Conservation (phyloP, 257 asterid genomes). For the Paraleonurus japonicus region DNA sequence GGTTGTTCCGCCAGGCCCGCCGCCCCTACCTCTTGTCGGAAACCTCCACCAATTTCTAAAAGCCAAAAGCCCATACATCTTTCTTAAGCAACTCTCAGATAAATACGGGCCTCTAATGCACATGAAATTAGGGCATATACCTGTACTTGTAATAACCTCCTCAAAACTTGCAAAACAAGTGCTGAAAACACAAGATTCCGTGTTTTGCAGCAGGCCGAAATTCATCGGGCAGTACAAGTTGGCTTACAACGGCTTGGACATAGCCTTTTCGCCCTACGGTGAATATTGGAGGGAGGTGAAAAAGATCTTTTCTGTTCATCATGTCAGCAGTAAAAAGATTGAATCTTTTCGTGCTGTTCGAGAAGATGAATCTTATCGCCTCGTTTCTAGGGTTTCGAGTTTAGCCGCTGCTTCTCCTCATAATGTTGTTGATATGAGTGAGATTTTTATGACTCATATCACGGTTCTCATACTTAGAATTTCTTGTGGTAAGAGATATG, state of each 20-base stretch:
- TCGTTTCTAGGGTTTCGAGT: background rate
- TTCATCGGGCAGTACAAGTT: background rate
- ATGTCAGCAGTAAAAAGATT: background rate
- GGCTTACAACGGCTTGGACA: background rate
- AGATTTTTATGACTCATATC: background rate
- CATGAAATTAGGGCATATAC: conserved; percentile 1
- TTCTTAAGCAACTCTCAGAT: background rate
- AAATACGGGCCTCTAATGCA: background rate
- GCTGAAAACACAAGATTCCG: conserved; percentile 7
- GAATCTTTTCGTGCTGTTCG: background rate
- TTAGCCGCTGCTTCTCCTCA: background rate
- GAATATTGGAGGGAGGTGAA: background rate
- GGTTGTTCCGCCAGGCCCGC: background rate
- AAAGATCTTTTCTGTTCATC: background rate
- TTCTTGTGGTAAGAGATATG: background rate
- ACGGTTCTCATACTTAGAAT: background rate
- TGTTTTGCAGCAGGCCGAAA: conserved; percentile 13
- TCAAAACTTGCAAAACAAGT: conserved; percentile 14
- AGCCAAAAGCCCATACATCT: background rate
- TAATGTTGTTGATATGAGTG: background rate
- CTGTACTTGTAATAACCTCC: background rate
- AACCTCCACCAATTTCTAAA: background rate
- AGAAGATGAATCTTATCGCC: background rate
- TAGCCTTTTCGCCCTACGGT: conserved; percentile 3
- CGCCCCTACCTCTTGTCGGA: background rate